Base-by-base conservation (phyloP, 1,284 basidiomycete species). In the Ceratobasidium sp. region DNA sequence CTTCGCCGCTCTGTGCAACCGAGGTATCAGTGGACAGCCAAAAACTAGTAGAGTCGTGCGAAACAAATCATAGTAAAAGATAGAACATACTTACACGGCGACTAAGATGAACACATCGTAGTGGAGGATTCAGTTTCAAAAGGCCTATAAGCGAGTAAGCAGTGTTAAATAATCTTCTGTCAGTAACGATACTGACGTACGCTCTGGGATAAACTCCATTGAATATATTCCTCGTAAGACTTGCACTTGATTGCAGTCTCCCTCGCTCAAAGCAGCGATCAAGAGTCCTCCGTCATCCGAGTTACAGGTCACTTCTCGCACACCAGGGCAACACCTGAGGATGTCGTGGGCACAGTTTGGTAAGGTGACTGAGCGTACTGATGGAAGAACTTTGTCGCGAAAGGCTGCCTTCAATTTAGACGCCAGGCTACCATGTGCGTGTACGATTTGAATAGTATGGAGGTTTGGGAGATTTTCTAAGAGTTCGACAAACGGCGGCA, bases 231-330 rank as follows among this genome's bases (percentile, higher is more conserved):
- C 52, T 32, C 52, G 52, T 28, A 55, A 55, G 11, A 55, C 26
- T 23, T 64, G 46, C 13, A 64, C 44, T 14, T 64, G 30, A n/a
- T 38, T 23, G n/a, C 62, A 64, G 35, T 30, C 28, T 23, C 18
- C 44, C 7, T 64, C 44, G n/a, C 23, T 11, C 2, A 64, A 21
- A 14, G 62, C 47, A 1, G 9, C 30, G 18, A 52, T 13, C 0
- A 64, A 21, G 21, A 13, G 11, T 30, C 8, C 35, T 7, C 47
- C 62, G 18, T 50, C 41, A 14, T 44, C 18, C 23, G 46, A 28
- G 23, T 52, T 49, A 38, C 62, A 64, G 1, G 46, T 50, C 21
- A 64, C 62, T n/a, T 64, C 62, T 5, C 47, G 46, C 8, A 64
- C 62, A n/a, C 13, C 18, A 21, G 62, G 62, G 26, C 62, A 64